Percentiles rank a stretch among this genome's conserved stretches.
Evolutionary conservation across 78 protist genomes (phyloP).

Genomic region (Cyanophora paradoxa): DNA sequence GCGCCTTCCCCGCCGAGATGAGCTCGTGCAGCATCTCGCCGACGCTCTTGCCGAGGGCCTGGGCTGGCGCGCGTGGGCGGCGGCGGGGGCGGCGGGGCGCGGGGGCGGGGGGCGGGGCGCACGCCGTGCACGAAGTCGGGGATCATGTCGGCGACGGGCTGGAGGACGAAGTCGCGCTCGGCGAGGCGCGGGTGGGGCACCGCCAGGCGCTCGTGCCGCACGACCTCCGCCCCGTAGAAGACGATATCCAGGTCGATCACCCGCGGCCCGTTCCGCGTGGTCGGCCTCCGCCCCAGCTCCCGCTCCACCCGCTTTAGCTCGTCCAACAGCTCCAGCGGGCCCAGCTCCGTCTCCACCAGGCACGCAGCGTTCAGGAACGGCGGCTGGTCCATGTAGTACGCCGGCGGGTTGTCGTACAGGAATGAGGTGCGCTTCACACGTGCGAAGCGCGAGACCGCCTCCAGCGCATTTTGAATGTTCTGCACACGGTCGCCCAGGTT

Average conservation of each 20-base stretch:
- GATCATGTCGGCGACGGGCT: constrained; percentile 52
- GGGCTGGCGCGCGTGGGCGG: constrained; percentile 33
- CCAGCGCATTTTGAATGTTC: not conserved
- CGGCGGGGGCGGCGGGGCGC: constrained; percentile 29
- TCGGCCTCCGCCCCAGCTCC: constrained; percentile 38
- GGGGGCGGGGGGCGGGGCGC: constrained; percentile 32
- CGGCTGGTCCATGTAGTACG: constrained; percentile 49
- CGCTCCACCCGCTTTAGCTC: constrained; percentile 34
- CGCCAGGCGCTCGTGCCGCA: constrained; percentile 20
- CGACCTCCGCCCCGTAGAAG: constrained; percentile 14
- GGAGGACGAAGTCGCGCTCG: constrained; percentile 61
- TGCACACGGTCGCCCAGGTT: not conserved
- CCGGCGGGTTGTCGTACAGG: constrained; percentile 46
- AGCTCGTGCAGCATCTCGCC: not conserved
- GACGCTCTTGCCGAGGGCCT: constrained; percentile 3
- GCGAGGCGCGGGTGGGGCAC: constrained; percentile 56
- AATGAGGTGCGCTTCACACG: constrained; percentile 27
- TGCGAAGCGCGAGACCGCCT: not conserved
- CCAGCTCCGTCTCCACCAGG: constrained; percentile 17
- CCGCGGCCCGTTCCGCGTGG: constrained; percentile 53
- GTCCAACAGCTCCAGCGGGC: constrained; percentile 35
- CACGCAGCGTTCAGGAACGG: constrained; percentile 36
- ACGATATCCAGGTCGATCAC: constrained; percentile 57
- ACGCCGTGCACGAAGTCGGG: not conserved
- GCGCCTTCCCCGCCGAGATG: not conserved